Evolutionary conservation across 257 asterid genomes (phyloP).

Genomic region (Anisodus acutangulus): DNA sequence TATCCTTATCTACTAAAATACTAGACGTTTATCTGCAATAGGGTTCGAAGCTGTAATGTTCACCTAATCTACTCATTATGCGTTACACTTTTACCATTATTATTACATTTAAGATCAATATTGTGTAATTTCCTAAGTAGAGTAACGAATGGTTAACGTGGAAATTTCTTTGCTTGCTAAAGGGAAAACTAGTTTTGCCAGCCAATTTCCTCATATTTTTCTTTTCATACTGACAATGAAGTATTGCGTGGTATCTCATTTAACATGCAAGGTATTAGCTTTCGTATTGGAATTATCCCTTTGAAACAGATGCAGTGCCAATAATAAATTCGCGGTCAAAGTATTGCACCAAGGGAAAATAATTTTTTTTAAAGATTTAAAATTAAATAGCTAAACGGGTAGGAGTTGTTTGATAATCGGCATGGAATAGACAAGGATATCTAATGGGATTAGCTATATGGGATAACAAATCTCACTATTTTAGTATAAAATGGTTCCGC

Average conservation of each 20-base stretch:
- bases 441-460: neutral
- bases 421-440: neutral
- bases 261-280: neutral
- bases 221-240: neutral
- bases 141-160: neutral
- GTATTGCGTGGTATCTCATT: neutral
- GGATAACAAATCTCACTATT: too few relatives aligned
- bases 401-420: neutral
- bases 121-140: constrained; percentile 9
- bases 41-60: too few relatives aligned
- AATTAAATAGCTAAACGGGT: too few relatives aligned
- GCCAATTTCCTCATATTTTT: neutral
- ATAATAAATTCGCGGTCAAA: neutral
- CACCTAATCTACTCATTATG: too few relatives aligned
- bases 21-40: too few relatives aligned
- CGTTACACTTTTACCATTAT: too few relatives aligned
- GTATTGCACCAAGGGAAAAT: neutral
- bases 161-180: neutral
- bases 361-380: too few relatives aligned
- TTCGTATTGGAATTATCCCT: neutral
- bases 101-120: neutral
- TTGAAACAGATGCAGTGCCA: neutral
- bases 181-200: neutral
- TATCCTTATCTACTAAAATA: too few relatives aligned
- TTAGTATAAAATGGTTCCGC: too few relatives aligned